A percentile compares a stretch with the other conserved stretches of the same genome.
Evolutionary conservation across 805 yeast species (phyloP).

Genomic region (Candida vaughaniae): DNA sequence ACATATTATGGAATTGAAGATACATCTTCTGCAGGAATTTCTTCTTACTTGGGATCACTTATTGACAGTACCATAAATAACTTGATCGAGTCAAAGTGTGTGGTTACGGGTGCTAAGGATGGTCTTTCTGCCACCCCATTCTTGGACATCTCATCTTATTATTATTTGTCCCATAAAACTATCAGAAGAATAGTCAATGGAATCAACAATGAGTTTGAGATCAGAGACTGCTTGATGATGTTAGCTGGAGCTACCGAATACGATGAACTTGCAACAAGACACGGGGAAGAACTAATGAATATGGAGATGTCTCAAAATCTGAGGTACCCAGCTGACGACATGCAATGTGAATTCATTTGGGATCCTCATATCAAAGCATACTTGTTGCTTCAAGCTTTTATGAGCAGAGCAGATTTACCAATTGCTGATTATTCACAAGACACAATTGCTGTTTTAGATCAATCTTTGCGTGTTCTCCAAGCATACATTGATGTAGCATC

Average conservation of each 20-base stretch:
- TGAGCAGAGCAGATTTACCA: conserved; percentile 75
- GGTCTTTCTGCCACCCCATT: conserved; percentile 71
- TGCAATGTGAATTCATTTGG: conserved; percentile 67
- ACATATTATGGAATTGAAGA: conserved; percentile 75
- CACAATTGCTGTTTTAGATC: conserved; percentile 89
- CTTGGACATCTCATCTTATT: conserved; percentile 82
- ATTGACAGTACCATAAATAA: conserved; percentile 69
- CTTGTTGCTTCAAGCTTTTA: conserved; percentile 68
- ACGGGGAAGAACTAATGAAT: conserved; percentile 86
- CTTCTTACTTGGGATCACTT: conserved; percentile 57
- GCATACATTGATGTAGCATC: conserved; percentile 89
- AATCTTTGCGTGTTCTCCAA: conserved; percentile 88
- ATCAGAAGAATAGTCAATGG: conserved; percentile 64
- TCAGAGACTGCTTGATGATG: conserved; percentile 63
- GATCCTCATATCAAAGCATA: conserved; percentile 85
- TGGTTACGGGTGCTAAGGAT: conserved; percentile 47
- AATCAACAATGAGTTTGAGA: conserved; percentile 45
- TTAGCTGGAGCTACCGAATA: conserved; percentile 71
- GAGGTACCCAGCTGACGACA: conserved; percentile 59
- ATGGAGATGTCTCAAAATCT: conserved; percentile 76
- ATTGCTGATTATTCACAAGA: conserved; percentile 95
- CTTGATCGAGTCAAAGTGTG: conserved; percentile 72
- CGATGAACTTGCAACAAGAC: conserved; percentile 86
- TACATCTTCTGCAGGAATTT: conserved; percentile 51
- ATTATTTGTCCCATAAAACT: conserved; percentile 89